Conservation (phyloP, 306 rosid species). For the Vachellia pachyceras region DNA sequence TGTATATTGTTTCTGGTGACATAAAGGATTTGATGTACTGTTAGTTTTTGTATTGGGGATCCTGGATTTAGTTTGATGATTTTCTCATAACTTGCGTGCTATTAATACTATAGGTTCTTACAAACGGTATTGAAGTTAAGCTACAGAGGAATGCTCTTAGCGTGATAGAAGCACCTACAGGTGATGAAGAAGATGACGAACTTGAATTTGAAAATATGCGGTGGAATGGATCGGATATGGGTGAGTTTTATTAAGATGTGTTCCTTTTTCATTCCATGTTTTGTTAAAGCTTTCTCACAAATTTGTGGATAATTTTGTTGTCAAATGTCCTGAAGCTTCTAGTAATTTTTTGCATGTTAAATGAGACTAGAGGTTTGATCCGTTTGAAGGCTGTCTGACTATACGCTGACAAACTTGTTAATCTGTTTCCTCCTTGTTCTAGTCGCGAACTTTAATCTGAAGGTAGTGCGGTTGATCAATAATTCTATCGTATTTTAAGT, state of each 20-base stretch:
- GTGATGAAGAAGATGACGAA: constrained; percentile 94
- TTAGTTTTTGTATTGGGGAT: not conserved
- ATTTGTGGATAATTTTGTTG: not conserved
- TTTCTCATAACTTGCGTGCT: constrained; percentile 18
- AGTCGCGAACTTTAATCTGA: constrained; percentile 17
- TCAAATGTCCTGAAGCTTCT: constrained; percentile 2
- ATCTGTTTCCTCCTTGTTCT: constrained; percentile 27
- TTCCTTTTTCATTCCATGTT: not conserved
- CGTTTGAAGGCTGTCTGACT: constrained; percentile 27
- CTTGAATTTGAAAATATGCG: constrained; percentile 80
- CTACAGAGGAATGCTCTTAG: constrained; percentile 98
- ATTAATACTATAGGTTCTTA: constrained; percentile 71
- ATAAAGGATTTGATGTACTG: not conserved
- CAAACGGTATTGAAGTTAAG: constrained; percentile 97
- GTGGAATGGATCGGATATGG: constrained; percentile 93
- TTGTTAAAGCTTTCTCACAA: not conserved
- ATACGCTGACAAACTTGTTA: constrained; percentile 29
- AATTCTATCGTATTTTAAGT: constrained; percentile 33
- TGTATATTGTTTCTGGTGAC: not conserved
- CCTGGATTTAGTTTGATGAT: constrained; percentile 10
- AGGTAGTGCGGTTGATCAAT: not conserved
- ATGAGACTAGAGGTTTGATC: constrained; percentile 21
- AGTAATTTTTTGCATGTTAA: constrained; percentile 8
- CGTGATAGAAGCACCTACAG: constrained; percentile 96
- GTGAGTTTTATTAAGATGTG: constrained; percentile 52